Base-by-base conservation (phyloP, 73 alveolate species). In the Blepharisma japonicum region DNA sequence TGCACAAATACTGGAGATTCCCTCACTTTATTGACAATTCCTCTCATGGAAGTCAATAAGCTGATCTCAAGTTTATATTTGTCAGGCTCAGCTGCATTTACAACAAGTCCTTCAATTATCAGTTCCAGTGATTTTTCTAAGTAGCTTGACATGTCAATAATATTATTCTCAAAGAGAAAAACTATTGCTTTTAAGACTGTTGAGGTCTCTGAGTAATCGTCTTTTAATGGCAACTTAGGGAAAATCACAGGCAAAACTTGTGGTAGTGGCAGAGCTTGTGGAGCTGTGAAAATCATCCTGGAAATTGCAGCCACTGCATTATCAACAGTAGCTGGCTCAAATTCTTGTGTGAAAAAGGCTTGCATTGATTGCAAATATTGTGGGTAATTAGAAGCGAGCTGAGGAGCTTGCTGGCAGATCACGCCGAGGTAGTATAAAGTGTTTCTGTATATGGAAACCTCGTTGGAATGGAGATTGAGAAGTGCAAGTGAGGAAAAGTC, bases 291-390 rank as follows among this genome's bases (percentile, higher is more conserved):
- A 61, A 61, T 61, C 74, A 61, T 61, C 23, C 74, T 14, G 46
- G 50, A 61, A 61, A 61, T 39, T 14, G 74, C 74, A 61, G 74
- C 74, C 0, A 61, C 74, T 20, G 74, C 74, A 5, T 61, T 61
- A 25, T 61, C 74, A 61, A 61, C 46, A 14, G 74, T 61, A 18
- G 74, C 74, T 14, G 74, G 74, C 46, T 61, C 74, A 25, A 61
- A 61, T 8, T 8, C 47, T 20, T 61, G 39, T 20, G 74, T 61
- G 74, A 61, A 61, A 25, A 61, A 61, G 11, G 74, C 18, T 25
- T 61, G 74, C 14, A 61, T 3, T 8, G 23, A 39, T 9, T 14
- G 46, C 47, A 61, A 61, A 25, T 14, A 61, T 25, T 61, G 14
- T n/a, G 39, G 39, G 46, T 18, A 61, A 2, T 61, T 39, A 14